phyloP scores from a whole-genome alignment of 495 filamentous ascomycete genomes.

The Extremus antarcticus region DNA sequence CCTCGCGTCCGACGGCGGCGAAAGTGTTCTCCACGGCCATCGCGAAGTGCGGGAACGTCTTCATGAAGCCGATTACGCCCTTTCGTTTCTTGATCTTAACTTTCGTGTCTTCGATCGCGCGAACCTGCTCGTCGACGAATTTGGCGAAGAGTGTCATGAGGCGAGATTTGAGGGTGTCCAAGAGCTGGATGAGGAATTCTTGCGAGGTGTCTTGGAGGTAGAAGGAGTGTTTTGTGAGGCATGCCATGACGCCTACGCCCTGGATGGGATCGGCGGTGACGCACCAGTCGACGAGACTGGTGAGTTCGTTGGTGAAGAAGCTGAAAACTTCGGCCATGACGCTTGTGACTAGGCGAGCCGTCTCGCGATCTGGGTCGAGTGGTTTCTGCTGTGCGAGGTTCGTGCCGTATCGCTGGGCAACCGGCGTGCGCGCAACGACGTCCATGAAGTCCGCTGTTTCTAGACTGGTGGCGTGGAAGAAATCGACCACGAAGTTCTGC shows the following conservation, averaged over 20 bases:
- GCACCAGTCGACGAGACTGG: conserved; percentile 75
- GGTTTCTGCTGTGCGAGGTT: conserved; percentile 60
- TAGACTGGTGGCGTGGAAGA: conserved; percentile 79
- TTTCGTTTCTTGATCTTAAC: conserved; percentile 98
- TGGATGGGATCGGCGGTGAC: conserved; percentile 72
- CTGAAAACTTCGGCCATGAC: conserved; percentile 81
- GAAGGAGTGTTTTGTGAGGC: conserved; percentile 61
- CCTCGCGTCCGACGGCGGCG: conserved; percentile 39
- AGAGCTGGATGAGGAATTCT: conserved; percentile 69
- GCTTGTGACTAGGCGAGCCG: conserved; percentile 65
- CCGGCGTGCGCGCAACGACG: conserved; percentile 51
- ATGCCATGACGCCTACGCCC: conserved; percentile 75
- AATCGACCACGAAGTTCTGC: conserved; percentile 88
- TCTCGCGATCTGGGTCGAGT: conserved; percentile 73
- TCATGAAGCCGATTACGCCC: conserved; percentile 88
- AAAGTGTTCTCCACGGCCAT: conserved; percentile 75
- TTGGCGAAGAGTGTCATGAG: conserved; percentile 68
- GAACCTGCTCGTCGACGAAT: conserved; percentile 89
- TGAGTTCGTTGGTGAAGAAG: conserved; percentile 68
- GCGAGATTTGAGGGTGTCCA: conserved; percentile 69
- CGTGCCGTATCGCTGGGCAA: conserved; percentile 54
- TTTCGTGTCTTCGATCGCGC: conserved; percentile 95
- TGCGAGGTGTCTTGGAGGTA: conserved; percentile 75
- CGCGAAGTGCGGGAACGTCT: conserved; percentile 80
- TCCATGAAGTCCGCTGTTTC: conserved; percentile 72